Evolutionary conservation across 2,329 filamentous ascomycete species (phyloP), one percentile per base, ranked within the genome.

Genomic region (Capronia coronata): DNA sequence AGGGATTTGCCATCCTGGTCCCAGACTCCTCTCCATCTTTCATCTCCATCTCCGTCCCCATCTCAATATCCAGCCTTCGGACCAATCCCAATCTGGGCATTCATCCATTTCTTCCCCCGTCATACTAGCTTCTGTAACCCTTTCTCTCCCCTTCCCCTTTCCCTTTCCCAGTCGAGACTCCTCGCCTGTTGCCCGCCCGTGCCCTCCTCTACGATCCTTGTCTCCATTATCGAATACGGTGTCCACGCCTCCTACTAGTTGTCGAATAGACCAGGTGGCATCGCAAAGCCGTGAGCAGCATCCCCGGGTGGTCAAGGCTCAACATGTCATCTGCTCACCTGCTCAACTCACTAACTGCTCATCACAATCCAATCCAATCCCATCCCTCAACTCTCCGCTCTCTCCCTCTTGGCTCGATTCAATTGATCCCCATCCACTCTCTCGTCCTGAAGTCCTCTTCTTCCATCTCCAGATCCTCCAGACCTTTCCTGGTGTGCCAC

Each of bases 281-380:
- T n/a, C n/a, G n/a, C n/a, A n/a, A n/a, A n/a, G n/a, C n/a, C n/a
- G n/a, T n/a, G n/a, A n/a, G n/a, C n/a, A n/a, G n/a, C n/a, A n/a
- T n/a, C 32, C 32, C 16, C 16, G 16, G 32, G 11, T 35, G 32
- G n/a, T n/a, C n/a, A n/a, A 35, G 32, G 43, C 35, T 16, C 23
- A 38, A 35, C 43, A 18, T 46, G 35, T 46, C 44, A 46, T 48
- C 45, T 48, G 38, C 45, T 27, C 44, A 29, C 44, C 11, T 47
- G 34, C 23, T 38, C 30, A 7, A 10, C 10, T 27, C 25, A 27
- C 25, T 27, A 10, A n/a, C n/a, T n/a, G n/a, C n/a, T 10, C 6
- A 27, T 27, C 25, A 10, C 25, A 27, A 10, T 27, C 25, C 25
- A 27, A 27, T 22, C 14, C 30, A 13, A 6, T 13, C 30, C 11